Conservation (phyloP, 2,329 filamentous ascomycete genomes). For the Cladosporium colombiae region DNA sequence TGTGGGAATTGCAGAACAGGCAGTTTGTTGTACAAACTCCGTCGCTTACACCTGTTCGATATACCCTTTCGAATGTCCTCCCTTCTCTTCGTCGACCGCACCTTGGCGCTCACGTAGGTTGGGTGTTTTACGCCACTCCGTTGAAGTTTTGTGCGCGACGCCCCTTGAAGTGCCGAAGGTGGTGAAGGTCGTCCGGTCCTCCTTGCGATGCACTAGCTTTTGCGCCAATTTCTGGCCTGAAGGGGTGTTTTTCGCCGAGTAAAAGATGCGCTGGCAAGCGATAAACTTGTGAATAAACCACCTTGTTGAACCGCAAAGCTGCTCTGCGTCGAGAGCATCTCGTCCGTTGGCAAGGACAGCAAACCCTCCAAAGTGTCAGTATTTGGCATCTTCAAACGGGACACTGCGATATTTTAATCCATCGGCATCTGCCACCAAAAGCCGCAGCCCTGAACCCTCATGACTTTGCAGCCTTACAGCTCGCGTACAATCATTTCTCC, state of each 20-base stretch:
- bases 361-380: background rate
- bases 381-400: background rate
- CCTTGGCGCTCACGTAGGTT: background rate
- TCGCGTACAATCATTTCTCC: conserved; percentile 2
- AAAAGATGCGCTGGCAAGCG: background rate
- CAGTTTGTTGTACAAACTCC: background rate
- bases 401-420: background rate
- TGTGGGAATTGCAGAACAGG: background rate
- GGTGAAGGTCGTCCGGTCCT: background rate
- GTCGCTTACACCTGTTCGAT: background rate
- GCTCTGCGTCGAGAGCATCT: background rate
- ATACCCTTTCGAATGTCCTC: background rate
- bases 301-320: background rate
- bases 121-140: background rate
- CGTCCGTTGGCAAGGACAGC: background rate
- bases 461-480: conserved; percentile 1
- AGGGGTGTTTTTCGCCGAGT: background rate
- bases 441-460: conserved; percentile 6
- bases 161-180: background rate
- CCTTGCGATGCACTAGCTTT: background rate
- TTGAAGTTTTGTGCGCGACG: background rate
- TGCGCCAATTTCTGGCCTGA: background rate
- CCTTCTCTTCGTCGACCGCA: background rate
- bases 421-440: conserved; percentile 5
- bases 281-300: background rate